Evolutionary conservation across 768 basidiomycete genomes (phyloP), one percentile per base, ranked within the genome.

Genomic region (Phaeotremella skinneri): DNA sequence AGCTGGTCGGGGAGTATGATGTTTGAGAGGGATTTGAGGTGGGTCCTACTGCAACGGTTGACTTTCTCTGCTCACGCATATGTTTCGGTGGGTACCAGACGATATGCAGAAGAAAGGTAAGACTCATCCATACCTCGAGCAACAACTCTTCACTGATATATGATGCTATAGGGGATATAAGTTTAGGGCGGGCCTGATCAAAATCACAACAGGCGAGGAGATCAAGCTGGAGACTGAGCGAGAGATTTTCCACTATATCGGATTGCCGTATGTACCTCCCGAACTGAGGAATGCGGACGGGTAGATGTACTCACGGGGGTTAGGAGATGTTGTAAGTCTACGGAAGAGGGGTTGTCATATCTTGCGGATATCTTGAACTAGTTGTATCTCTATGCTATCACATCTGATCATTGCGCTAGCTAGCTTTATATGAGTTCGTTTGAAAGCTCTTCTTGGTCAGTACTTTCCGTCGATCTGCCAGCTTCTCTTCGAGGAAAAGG

Each of bases 1-100:
- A 92, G 93, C 52, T 97, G 92, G 92, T 87, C 87, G 4, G 91
- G 92, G 0, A 91, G 88, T 3, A 90, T 83, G 61, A 87, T 90
- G 85, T 94, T 96, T 72, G 84, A 94, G 75, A 80, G 90, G 26
- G 92, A 94, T 76, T 74, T 96, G 50, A 81, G 89, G 61, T 70
- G 52, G 34, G 71, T 61, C 23, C 9, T 20, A 5, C 6, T 13
- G n/a, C 5, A 17, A 13, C 41, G 2, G 20, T 3, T 23, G 17
- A 27, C 43, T n/a, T n/a, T 39, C n/a, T 3, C n/a, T 3, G 29
- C n/a, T 25, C 7, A 48, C 21, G 37, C n/a, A n/a, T n/a, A 32
- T 14, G 16, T 30, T 31, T 47, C 26, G 25, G 45, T 31, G 26
- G 42, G 14, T 25, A 16, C 17, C 56, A 75, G 69, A 49, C 56